Conservation (phyloP, 352 stramenopile genomes). For the Thraustochytrium sp. region DNA sequence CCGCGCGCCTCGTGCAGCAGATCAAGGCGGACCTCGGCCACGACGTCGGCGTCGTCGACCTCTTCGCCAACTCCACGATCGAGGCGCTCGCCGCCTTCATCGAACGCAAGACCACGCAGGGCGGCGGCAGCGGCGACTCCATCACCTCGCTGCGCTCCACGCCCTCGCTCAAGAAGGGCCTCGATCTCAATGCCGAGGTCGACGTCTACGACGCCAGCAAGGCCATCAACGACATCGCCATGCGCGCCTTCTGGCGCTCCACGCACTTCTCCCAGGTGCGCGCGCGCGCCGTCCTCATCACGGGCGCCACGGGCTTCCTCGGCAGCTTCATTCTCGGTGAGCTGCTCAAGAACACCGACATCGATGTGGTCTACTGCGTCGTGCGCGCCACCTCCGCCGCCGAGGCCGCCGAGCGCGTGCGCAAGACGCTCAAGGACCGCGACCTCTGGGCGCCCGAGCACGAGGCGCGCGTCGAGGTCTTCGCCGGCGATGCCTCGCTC, state of each 20-base stretch:
- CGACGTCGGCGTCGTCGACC: slow-evolving; percentile 66
- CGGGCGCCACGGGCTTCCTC: slow-evolving; percentile 80
- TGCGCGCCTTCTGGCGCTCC: slow-evolving; percentile 5
- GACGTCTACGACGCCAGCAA: slow-evolving; percentile 13
- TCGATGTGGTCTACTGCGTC: slow-evolving; percentile 68
- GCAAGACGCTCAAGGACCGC: slow-evolving; percentile 60
- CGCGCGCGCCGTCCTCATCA: slow-evolving; percentile 73
- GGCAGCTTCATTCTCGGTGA: slow-evolving; percentile 72
- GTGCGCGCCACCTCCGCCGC: slow-evolving; percentile 58
- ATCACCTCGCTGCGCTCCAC: background rate
- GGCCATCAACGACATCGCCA: slow-evolving; percentile 45
- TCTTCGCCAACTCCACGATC: slow-evolving; percentile 61
- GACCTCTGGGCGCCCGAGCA: slow-evolving; percentile 57
- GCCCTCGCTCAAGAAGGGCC: background rate
- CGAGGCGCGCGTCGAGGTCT: slow-evolving; percentile 61
- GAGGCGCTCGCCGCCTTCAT: slow-evolving; percentile 60
- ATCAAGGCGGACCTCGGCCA: slow-evolving; percentile 63
- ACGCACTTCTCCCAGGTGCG: slow-evolving; percentile 48
- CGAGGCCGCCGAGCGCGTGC: slow-evolving; percentile 59
- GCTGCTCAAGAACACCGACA: slow-evolving; percentile 65
- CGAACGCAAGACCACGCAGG: background rate
- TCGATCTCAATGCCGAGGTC: slow-evolving; percentile 43
- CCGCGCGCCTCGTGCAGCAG: slow-evolving; percentile 64
- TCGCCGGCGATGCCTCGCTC: slow-evolving; percentile 67
- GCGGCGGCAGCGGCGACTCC: background rate